Evolutionary conservation across 768 basidiomycete genomes (phyloP).

Genomic region (Dioszegia aurantiaca): DNA sequence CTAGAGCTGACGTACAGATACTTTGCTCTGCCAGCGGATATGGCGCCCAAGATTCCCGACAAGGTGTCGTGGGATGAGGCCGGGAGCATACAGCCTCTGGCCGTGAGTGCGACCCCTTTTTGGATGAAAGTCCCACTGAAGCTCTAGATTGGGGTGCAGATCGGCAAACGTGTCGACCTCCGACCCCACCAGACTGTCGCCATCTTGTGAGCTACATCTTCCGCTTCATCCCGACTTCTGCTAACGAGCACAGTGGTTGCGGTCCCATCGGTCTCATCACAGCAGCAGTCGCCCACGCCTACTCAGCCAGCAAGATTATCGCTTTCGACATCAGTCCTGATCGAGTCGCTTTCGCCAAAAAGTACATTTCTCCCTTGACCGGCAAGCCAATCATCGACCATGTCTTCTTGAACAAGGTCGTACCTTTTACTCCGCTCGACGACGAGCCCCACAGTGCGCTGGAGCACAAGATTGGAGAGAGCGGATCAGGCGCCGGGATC

Average conservation of each 20-base stretch:
- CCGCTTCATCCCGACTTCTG: background rate
- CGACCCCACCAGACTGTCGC: slow-evolving; percentile 39
- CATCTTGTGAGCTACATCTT: slow-evolving; percentile 35
- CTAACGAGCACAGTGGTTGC: slow-evolving; percentile 32
- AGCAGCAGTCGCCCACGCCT: slow-evolving; percentile 48
- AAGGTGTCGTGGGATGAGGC: slow-evolving; percentile 42
- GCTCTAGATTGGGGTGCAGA: slow-evolving; percentile 40
- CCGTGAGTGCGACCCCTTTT: slow-evolving; percentile 24
- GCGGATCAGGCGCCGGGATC: slow-evolving; percentile 24
- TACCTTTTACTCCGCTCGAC: slow-evolving; percentile 21
- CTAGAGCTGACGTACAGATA: slow-evolving; percentile 19
- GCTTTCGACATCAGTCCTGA: slow-evolving; percentile 40
- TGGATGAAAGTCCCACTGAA: slow-evolving; percentile 7
- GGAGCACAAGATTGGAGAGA: slow-evolving; percentile 20
- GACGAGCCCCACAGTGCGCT: slow-evolving; percentile 12
- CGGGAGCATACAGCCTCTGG: slow-evolving; percentile 45
- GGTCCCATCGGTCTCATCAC: slow-evolving; percentile 48
- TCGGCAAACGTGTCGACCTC: slow-evolving; percentile 42
- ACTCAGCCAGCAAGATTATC: slow-evolving; percentile 43
- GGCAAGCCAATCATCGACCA: slow-evolving; percentile 48
- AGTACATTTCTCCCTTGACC: slow-evolving; percentile 45
- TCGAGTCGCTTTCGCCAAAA: slow-evolving; percentile 43
- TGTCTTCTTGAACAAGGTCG: slow-evolving; percentile 36
- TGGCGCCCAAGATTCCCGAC: slow-evolving; percentile 46
- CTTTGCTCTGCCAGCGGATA: slow-evolving; percentile 44